Evolutionary conservation across 1,284 basidiomycete genomes (phyloP), one percentile per base, ranked within the genome.

Genomic region (Xanthoconium separans): DNA sequence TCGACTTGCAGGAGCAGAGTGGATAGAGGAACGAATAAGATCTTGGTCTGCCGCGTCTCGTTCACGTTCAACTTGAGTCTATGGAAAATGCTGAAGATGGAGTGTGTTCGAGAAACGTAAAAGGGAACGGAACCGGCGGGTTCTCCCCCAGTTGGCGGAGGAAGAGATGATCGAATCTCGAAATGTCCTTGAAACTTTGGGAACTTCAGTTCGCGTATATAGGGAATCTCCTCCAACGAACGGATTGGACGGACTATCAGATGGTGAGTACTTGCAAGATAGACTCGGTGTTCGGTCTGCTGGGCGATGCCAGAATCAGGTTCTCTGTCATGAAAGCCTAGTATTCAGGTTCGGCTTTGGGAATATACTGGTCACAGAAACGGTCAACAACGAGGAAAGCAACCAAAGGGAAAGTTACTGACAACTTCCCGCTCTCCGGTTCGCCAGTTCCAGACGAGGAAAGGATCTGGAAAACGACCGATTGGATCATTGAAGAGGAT

Each of bases 371-470:
- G 6, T 46, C n/a, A 34, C 5, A 5, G 39, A 51, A 45, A 20
- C 20, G 18, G 22, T 54, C 27, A 56, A 16, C 44, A 40, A 13
- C 4, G 34, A 55, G 16, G 20, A 12, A 37, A 30, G 34, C 12
- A n/a, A 43, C 30, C 30, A 9, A 41, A 46, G 37, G 11, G 11
- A 10, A 43, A 2, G 20, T 20, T 53, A 85, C 65, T 54, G 56
- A 79, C 60, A 50, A 77, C 62, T 40, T 72, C 56, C 6, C 58
- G 59, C 2, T 47, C 43, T 24, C 80, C 79, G 6, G 72, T 79
- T 61, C 75, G 79, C 85, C 84, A 87, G 53, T 85, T 74, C 82
- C 81, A 86, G 24, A 85, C 65, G 15, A 75, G 41, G 15, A 64
- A 66, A 22, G 59, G 18, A 81, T 64, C 45, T 41, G 16, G 15